Conservation (phyloP, 148 eudicot species). For the Heliamphora exappendiculata region DNA sequence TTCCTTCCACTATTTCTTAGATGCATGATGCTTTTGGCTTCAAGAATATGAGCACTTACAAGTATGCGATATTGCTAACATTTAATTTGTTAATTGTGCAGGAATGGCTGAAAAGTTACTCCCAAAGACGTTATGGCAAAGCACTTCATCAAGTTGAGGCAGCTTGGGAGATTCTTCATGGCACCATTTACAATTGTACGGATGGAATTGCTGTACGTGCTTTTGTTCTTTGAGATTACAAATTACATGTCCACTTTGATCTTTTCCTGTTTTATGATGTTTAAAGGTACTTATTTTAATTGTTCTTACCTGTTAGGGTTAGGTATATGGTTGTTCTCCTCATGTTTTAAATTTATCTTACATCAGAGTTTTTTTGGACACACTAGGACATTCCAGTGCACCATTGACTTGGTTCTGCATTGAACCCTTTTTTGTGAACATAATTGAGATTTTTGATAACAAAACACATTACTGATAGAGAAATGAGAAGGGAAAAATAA, state of each 20-base stretch:
- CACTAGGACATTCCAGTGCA: neutral
- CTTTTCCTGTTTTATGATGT: neutral
- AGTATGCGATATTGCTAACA: slow-evolving; percentile 2
- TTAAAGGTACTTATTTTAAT: neutral
- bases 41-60: neutral
- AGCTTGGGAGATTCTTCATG: slow-evolving; percentile 88
- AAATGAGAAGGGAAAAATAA: neutral
- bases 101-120: slow-evolving; percentile 86
- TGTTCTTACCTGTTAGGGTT: neutral
- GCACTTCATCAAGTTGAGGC: slow-evolving; percentile 53
- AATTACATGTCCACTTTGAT: neutral
- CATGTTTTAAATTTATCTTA: neutral
- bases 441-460: neutral
- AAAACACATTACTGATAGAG: neutral
- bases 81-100: slow-evolving; percentile 22
- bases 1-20: neutral
- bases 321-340: neutral
- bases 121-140: slow-evolving; percentile 85
- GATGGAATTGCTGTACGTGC: slow-evolving; percentile 92
- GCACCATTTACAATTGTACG: slow-evolving; percentile 77
- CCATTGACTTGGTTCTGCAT: neutral
- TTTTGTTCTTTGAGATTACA: neutral
- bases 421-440: neutral
- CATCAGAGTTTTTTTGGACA: neutral
- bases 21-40: neutral